Evolutionary conservation across 352 stramenopile genomes (phyloP), one percentile per base, ranked within the genome.

Genomic region (Phytopythium kandeliae): DNA sequence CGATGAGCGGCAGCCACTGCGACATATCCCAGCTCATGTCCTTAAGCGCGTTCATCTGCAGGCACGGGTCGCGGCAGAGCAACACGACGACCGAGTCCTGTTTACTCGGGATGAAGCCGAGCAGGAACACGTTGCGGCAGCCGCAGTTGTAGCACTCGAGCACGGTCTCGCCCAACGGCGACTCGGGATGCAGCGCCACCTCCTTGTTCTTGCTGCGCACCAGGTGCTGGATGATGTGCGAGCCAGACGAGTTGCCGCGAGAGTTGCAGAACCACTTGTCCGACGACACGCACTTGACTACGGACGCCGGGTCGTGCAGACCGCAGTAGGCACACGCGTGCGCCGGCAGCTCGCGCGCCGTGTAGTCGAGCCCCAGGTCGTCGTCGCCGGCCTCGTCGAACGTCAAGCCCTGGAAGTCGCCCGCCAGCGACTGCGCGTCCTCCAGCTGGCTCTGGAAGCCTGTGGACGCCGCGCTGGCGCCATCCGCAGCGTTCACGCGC

Each of bases 111-210:
- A 99, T 97, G 64, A 99, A 99, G 24, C 97, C 97, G 41, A 99
- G 69, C 38, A 98, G 69, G 62, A 99, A 99, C 9, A 96, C 92
- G 71, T 99, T 99, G 54, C 95, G 92, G 52, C 86, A 96, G 45
- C 92, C 94, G 62, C 97, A 99, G 79, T 99, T 99, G 85, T 99
- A 99, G 77, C 97, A 99, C 78, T 99, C 96, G 33, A 99, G 69
- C 33, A 98, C 79, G 0, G 96, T 99, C 60, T 99, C 96, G 17
- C 96, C 96, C 31, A 99, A 70, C 15, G 96, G 96, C 35, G 86
- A 98, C 62, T 99, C 90, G 0, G 96, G 95, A 64, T 99, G 96
- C 48, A 96, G 63, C 40, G 75, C 76, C 21, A 96, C 85, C 60
- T 92, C 82, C 50, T 92, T 91, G 67, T 95, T 91, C 71, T 94